Percentiles rank a stretch among this genome's conserved stretches.
phyloP scores from a whole-genome alignment of 179 eudicot species.

The Nepenthes alata region DNA sequence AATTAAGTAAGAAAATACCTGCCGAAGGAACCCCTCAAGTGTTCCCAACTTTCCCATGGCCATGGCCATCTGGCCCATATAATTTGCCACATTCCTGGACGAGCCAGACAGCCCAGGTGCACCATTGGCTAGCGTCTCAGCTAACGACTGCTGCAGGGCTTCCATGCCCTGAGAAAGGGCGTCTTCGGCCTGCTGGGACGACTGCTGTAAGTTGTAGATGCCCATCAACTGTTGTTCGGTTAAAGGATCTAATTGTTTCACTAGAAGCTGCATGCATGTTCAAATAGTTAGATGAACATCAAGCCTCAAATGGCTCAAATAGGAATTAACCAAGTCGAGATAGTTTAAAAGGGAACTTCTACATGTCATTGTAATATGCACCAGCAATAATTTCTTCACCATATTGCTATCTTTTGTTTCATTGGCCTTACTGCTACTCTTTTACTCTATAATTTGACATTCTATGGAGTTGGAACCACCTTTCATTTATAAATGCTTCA shows the following conservation, averaged over 20 bases:
- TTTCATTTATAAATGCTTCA: no score
- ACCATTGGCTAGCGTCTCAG: slow-evolving; percentile 41
- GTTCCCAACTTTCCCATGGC: slow-evolving; percentile 59
- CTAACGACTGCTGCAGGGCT: not conserved
- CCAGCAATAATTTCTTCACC: no score
- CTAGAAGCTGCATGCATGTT: slow-evolving; percentile 30
- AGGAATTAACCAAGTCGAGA: no score
- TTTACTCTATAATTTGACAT: no score
- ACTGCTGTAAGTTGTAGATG: slow-evolving; percentile 37
- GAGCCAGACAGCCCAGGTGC: slow-evolving; percentile 32
- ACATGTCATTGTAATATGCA: no score
- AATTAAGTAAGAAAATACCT: slow-evolving; percentile 16
- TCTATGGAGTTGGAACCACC: no score
- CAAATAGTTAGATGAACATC: no score
- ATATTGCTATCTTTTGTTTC: no score
- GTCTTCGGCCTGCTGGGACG: slow-evolving; percentile 49
- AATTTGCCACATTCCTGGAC: slow-evolving; percentile 19
- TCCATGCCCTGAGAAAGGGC: slow-evolving; percentile 23
- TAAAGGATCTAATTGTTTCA: slow-evolving; percentile 17
- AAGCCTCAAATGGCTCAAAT: no score
- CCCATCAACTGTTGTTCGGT: slow-evolving; percentile 32
- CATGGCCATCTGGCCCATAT: slow-evolving; percentile 1
- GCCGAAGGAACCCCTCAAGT: slow-evolving; percentile 41
- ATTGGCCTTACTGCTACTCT: no score
- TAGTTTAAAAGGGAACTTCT: no score